Conservation (phyloP, 495 filamentous ascomycete species). For the Saxispiralis lemnorum region DNA sequence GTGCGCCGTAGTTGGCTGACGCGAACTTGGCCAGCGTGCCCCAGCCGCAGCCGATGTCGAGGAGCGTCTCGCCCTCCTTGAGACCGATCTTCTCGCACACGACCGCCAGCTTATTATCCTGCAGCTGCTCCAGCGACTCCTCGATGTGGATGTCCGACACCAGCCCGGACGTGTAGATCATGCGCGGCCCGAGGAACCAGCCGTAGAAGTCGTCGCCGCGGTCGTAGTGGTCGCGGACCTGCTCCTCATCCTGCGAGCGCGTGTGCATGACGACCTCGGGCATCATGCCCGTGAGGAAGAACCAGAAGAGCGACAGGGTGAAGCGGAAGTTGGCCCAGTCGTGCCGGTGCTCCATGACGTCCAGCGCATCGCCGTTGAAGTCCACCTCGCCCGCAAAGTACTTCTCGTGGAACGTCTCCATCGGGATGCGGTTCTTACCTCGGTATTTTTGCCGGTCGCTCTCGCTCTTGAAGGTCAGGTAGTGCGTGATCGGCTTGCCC, state of each 20-base stretch:
- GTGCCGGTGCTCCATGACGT: conserved; percentile 66
- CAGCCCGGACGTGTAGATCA: conserved; percentile 78
- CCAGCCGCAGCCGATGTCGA: conserved; percentile 81
- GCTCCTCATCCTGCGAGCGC: conserved; percentile 66
- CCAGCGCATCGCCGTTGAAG: conserved; percentile 69
- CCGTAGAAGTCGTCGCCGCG: conserved; percentile 76
- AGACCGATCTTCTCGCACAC: conserved; percentile 75
- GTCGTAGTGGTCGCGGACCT: conserved; percentile 77
- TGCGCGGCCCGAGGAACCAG: conserved; percentile 79
- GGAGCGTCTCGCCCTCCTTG: conserved; percentile 48
- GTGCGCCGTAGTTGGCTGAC: conserved; percentile 57
- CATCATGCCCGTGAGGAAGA: conserved; percentile 53
- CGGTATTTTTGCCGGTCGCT: conserved; percentile 53
- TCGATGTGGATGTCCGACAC: conserved; percentile 59
- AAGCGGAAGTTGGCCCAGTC: conserved; percentile 78
- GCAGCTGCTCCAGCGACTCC: conserved; percentile 66
- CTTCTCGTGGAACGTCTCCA: conserved; percentile 79
- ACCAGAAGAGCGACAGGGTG: conserved; percentile 50
- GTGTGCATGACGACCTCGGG: conserved; percentile 67
- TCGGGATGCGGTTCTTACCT: conserved; percentile 63
- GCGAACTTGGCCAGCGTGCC: conserved; percentile 70
- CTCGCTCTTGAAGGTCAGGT: conserved; percentile 66
- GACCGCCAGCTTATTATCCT: conserved; percentile 74
- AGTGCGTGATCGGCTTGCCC: conserved; percentile 66
- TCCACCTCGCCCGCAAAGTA: conserved; percentile 75